Base-by-base conservation (phyloP, 352 stramenopile species). In the Phytophthora capsici region DNA sequence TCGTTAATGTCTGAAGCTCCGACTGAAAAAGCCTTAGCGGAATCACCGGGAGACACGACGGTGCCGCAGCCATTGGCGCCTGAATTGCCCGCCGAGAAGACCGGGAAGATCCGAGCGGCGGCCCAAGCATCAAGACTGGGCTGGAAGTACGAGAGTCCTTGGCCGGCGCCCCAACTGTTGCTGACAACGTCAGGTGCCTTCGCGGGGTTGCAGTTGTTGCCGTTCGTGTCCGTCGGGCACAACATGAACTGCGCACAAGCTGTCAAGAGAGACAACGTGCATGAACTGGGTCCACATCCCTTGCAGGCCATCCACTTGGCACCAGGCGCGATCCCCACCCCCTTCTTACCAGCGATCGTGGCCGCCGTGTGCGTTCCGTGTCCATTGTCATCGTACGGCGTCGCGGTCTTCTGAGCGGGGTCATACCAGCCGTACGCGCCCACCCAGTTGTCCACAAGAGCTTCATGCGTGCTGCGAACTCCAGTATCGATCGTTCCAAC, bases 301-400 rank as follows among this genome's bases (percentile, higher is more conserved):
- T 81, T 78, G 72, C 77, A 87, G 2, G 75, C 36, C 51, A 89
- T 84, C 77, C 77, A 89, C 23, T 60, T 84, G 23, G 53, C 67
- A 4, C 69, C 73, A 13, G 80, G 77, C 12, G 80, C 80, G 12
- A 89, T 63, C 3, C 77, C 80, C 5, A 87, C 64, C 8, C 77
- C 77, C 8, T 59, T 34, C 0, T 44, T 25, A 3, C 80, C 80
- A 4, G 58, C 72, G 43, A 89, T 86, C 16, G 76, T 82, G 19
- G 69, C 80, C 58, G 80, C 73, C 7, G 71, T 82, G 62, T 88
- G 80, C 0, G 80, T 85, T 23, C 75, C 80, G 34, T 87, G 80
- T n/a, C 75, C 75, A 32, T 69, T 79, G 10, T 44, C 37, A 38
- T 89, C 80, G 32, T 54, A 85, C 4, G 80, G 80, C 1, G 57